Evolutionary conservation across 345 rosid species (phyloP).

Genomic region (Pugionium cornutum): DNA sequence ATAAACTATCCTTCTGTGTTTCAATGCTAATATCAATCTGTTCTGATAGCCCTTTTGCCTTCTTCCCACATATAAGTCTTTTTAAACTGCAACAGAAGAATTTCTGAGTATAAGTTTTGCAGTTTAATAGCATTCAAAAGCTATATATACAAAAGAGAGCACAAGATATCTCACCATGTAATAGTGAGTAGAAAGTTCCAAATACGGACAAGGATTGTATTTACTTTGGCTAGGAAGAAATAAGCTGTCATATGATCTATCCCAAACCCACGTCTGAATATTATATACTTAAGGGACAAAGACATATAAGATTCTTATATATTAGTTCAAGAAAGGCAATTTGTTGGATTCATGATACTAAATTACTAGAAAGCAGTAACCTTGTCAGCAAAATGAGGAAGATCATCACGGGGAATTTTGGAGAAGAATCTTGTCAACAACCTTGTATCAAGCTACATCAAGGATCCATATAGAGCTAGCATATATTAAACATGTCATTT

Average conservation of each 20-base stretch:
- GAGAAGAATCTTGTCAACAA: conserved; percentile 59
- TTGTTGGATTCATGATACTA: background rate
- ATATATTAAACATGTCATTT: conserved; percentile 13
- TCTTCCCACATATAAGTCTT: conserved; percentile 42
- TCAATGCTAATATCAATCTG: conserved; percentile 46
- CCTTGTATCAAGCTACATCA: conserved; percentile 63
- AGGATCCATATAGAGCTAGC: conserved; percentile 25
- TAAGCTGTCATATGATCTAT: conserved; percentile 61
- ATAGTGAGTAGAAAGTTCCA: conserved; percentile 54
- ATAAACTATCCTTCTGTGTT: conserved; percentile 42
- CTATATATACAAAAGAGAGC: conserved; percentile 2
- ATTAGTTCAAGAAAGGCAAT: background rate
- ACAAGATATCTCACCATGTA: conserved; percentile 50
- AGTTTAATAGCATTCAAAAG: conserved; percentile 6
- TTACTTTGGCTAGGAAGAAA: conserved; percentile 53
- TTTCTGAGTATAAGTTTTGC: conserved; percentile 5
- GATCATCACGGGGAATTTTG: conserved; percentile 56
- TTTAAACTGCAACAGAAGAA: conserved; percentile 44
- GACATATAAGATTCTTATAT: conserved; percentile 9
- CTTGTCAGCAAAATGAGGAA: conserved; percentile 74
- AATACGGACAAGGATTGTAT: conserved; percentile 56
- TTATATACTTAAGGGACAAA: conserved; percentile 48
- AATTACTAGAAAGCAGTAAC: conserved; percentile 32
- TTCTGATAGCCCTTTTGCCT: conserved; percentile 28
- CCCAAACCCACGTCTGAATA: conserved; percentile 81